Conservation (phyloP, 1,139 yeast genomes). For the Magnusiomyces tetraspermus region DNA sequence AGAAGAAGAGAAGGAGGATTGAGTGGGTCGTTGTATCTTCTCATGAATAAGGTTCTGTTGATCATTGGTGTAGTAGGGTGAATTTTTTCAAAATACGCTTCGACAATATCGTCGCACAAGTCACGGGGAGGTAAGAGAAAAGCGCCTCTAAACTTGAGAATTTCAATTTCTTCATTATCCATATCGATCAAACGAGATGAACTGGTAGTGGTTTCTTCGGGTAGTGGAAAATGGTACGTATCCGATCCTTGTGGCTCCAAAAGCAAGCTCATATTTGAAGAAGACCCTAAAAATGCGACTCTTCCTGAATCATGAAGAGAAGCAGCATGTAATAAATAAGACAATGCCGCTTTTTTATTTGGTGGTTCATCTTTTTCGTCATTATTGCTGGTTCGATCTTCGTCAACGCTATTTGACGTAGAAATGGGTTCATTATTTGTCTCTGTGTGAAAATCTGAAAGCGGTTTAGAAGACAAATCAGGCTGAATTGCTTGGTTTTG, state of each 20-base stretch:
- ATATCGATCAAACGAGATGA: conserved; percentile 30
- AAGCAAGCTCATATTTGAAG: conserved; percentile 30
- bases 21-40: conserved; percentile 46
- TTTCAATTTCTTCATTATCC: conserved; percentile 61
- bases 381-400: neutral
- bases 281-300: conserved; percentile 28
- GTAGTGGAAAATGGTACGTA: conserved; percentile 30
- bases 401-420: neutral
- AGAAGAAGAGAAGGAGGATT: conserved; percentile 62
- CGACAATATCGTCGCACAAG: conserved; percentile 52
- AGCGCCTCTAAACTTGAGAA: conserved; percentile 61
- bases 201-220: conserved; percentile 27
- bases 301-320: conserved; percentile 18
- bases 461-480: too few species aligned
- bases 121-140: conserved; percentile 56
- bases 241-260: conserved; percentile 28
- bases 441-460: too few species aligned
- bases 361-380: neutral
- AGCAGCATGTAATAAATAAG: conserved; percentile 3
- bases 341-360: neutral
- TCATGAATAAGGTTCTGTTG: conserved; percentile 54
- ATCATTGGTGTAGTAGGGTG: conserved; percentile 69
- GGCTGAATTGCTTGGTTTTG: neutral
- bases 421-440: neutral
- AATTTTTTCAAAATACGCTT: conserved; percentile 54